A percentile compares a stretch with the other conserved stretches of the same genome.
Conservation (phyloP, 306 rosid species). For the Dalbergia cultrata region DNA sequence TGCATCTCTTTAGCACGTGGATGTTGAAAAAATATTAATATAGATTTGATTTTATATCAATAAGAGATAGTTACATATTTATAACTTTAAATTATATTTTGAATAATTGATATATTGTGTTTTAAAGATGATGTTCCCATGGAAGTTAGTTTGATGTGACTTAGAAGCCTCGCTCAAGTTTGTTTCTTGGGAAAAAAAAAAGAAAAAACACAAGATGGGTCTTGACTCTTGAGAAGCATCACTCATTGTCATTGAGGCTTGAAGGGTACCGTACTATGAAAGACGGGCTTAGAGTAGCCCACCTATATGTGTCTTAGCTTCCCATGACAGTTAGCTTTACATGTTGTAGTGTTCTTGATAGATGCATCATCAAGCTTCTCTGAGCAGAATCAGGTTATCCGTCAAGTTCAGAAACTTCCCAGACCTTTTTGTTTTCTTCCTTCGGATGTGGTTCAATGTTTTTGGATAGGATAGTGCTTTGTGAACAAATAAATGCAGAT, state of each 20-base stretch:
- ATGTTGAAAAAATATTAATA: neutral
- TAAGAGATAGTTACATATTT: too few species aligned
- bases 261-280: neutral
- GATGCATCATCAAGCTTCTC: neutral
- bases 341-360: neutral
- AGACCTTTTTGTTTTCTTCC: neutral
- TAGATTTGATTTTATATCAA: too few species aligned
- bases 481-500: neutral
- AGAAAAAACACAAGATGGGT: too few species aligned
- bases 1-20: neutral
- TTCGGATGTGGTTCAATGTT: neutral
- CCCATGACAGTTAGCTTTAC: neutral
- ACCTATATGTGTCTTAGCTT: neutral
- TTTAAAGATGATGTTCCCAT: too few species aligned
- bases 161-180: neutral
- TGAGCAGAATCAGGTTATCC: constrained; percentile 4
- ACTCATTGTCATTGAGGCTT: constrained; percentile 17
- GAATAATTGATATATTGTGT: too few species aligned
- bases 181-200: too few species aligned
- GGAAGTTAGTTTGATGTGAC: neutral
- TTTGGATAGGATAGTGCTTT: neutral
- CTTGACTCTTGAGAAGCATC: neutral
- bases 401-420: constrained; percentile 9
- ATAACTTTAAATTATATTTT: too few species aligned
- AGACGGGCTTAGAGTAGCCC: neutral